phyloP scores from a whole-genome alignment of 2,329 filamentous ascomycete genomes.

The Fusarium austroafricanum region DNA sequence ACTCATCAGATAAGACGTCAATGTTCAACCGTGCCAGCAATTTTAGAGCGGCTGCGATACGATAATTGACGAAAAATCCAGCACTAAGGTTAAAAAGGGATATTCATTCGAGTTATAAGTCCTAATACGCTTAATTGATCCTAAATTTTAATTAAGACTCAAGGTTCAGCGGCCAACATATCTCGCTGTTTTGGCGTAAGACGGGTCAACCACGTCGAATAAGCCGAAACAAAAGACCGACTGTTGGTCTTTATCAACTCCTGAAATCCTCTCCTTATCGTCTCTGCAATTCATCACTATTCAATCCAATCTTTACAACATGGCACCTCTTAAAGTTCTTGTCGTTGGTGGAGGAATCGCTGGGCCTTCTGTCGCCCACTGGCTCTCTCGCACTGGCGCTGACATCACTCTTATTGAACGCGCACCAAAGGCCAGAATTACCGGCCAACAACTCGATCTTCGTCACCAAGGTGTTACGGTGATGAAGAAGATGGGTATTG shows the following conservation, averaged over 20 bases:
- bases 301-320: not conserved
- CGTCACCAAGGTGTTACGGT: conserved; percentile 8
- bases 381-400: conserved; percentile 25
- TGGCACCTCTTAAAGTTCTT: conserved; percentile 23
- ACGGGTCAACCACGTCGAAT: not conserved
- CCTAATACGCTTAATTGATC: no score
- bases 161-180: no score
- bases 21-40: not conserved
- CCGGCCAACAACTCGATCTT: conserved; percentile 18
- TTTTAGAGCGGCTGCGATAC: not conserved
- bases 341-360: conserved; percentile 34
- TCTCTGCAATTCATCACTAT: not conserved
- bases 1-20: not conserved
- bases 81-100: no score
- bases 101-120: no score
- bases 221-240: not conserved
- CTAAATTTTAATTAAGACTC: no score
- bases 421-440: not conserved
- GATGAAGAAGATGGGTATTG: conserved; percentile 31
- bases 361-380: conserved; percentile 30
- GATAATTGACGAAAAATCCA: not conserved
- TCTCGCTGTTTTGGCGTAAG: not conserved
- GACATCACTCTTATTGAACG: conserved; percentile 28
- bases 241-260: not conserved
- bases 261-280: not conserved